phyloP scores from a whole-genome alignment of 2,329 filamentous ascomycete genomes.

The Bimuria novae-zelandiae region DNA sequence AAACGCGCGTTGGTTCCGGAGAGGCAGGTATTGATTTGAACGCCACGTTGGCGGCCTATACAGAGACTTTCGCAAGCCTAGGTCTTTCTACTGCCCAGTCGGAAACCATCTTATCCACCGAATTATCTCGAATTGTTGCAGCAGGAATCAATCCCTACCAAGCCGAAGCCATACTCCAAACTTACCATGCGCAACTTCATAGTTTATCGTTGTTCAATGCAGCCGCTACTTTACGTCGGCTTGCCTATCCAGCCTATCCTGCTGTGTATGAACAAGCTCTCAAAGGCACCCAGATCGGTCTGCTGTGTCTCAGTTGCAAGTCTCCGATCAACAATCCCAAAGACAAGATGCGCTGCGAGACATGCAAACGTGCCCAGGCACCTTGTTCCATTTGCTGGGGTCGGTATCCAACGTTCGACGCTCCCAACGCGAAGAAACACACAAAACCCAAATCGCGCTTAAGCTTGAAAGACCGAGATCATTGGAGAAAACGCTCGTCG shows the following conservation, averaged over 20 bases:
- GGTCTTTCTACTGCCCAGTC: slow-evolving; percentile 47
- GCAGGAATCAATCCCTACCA: slow-evolving; percentile 56
- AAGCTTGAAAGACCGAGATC: slow-evolving; percentile 26
- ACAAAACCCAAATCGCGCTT: slow-evolving; percentile 29
- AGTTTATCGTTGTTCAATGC: slow-evolving; percentile 53
- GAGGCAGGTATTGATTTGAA: slow-evolving; percentile 28
- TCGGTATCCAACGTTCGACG: slow-evolving; percentile 49
- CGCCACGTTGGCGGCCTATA: slow-evolving; percentile 45
- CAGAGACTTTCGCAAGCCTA: slow-evolving; percentile 45
- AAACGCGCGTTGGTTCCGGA: slow-evolving; percentile 42
- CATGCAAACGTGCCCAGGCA: slow-evolving; percentile 51
- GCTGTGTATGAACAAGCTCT: slow-evolving; percentile 62
- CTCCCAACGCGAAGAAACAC: slow-evolving; percentile 36
- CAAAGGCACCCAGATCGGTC: slow-evolving; percentile 58
- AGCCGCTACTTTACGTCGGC: slow-evolving; percentile 61
- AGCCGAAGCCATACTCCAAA: slow-evolving; percentile 59
- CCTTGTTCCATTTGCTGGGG: slow-evolving; percentile 52
- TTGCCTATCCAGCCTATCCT: slow-evolving; percentile 60
- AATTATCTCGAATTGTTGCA: slow-evolving; percentile 47
- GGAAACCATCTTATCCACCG: slow-evolving; percentile 46
- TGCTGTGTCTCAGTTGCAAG: slow-evolving; percentile 62
- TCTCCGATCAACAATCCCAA: slow-evolving; percentile 59
- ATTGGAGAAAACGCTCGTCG: slow-evolving; percentile 34
- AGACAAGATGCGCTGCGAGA: slow-evolving; percentile 57
- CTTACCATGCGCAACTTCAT: slow-evolving; percentile 62